These are phyloP conservation scores for Talaromyces sp. DNA, from an alignment of 2,329 filamentous ascomycete genomes.

Conservation along the genomic window DNA sequence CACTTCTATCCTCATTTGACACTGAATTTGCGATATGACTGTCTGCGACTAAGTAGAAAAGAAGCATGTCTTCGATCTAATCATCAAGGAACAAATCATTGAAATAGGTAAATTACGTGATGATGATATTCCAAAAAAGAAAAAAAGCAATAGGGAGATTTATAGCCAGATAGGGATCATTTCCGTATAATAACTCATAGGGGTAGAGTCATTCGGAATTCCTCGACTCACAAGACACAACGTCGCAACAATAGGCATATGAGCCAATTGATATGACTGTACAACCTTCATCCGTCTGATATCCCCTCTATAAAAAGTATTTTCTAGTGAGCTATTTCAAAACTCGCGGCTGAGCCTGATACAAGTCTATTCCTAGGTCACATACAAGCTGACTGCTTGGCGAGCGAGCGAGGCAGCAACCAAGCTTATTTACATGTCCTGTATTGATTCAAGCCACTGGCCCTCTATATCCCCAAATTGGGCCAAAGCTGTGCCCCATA, in stretches of 20 bases:
- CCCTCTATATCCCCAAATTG: too few species aligned
- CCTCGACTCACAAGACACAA: neutral
- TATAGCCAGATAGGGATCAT: neutral
- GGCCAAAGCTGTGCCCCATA: neutral
- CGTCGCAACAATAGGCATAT: neutral
- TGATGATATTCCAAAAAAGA: too few species aligned
- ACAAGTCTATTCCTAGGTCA: neutral
- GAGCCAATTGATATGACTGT: neutral
- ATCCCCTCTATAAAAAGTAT: too few species aligned
- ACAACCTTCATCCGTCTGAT: neutral
- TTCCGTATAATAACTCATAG: neutral
- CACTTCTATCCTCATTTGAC: neutral
- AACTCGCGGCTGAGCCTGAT: neutral
- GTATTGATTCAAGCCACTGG: too few species aligned
- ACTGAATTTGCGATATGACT: neutral
- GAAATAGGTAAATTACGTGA: too few species aligned
- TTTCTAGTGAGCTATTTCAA: neutral
- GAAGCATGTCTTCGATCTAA: too few species aligned
- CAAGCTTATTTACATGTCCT: neutral
- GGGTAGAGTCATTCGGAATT: neutral
- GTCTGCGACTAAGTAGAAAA: too few species aligned
- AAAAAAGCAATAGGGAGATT: too few species aligned
- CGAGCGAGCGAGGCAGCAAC: neutral
- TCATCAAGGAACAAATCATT: too few species aligned
- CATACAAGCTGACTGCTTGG: neutral